These are phyloP conservation scores for Ophiocordyceps robertsii DNA, from an alignment of 2,329 filamentous ascomycete species.

Conservation along the genomic window DNA sequence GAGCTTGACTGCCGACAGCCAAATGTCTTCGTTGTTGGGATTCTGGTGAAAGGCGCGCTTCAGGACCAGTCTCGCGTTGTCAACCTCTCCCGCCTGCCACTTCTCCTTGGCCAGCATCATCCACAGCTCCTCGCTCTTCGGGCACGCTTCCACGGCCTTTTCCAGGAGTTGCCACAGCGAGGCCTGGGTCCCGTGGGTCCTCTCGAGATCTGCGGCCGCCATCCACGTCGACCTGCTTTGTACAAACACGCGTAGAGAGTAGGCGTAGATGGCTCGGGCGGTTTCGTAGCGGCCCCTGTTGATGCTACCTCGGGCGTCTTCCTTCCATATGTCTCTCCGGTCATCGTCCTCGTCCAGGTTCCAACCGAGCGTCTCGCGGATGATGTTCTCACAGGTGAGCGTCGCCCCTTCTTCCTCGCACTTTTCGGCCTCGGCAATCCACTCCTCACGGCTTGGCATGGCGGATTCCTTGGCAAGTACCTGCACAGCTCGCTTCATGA, in stretches of 20 bases:
- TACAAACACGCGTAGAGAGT: slow-evolving; percentile 78
- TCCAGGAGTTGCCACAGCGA: slow-evolving; percentile 75
- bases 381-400: slow-evolving; percentile 77
- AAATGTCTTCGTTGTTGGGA: slow-evolving; percentile 94
- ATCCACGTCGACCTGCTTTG: slow-evolving; percentile 83
- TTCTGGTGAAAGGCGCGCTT: slow-evolving; percentile 89
- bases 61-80: slow-evolving; percentile 75
- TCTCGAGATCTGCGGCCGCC: slow-evolving; percentile 80
- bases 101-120: slow-evolving; percentile 93
- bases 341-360: slow-evolving; percentile 92
- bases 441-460: slow-evolving; percentile 95
- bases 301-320: slow-evolving; percentile 77
- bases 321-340: slow-evolving; percentile 88
- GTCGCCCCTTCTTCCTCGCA: slow-evolving; percentile 86
- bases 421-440: slow-evolving; percentile 88
- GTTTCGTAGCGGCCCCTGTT: slow-evolving; percentile 76
- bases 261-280: slow-evolving; percentile 84
- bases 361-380: slow-evolving; percentile 87
- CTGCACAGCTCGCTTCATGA: slow-evolving; percentile 90
- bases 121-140: slow-evolving; percentile 84
- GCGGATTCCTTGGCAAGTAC: slow-evolving; percentile 80
- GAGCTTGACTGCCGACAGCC: slow-evolving; percentile 89
- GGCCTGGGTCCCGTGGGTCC: slow-evolving; percentile 74
- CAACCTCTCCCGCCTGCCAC: slow-evolving; percentile 76
- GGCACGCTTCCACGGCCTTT: slow-evolving; percentile 87